Conservation (phyloP, 2,329 filamentous ascomycete genomes). For the Fusarium chuoi region DNA sequence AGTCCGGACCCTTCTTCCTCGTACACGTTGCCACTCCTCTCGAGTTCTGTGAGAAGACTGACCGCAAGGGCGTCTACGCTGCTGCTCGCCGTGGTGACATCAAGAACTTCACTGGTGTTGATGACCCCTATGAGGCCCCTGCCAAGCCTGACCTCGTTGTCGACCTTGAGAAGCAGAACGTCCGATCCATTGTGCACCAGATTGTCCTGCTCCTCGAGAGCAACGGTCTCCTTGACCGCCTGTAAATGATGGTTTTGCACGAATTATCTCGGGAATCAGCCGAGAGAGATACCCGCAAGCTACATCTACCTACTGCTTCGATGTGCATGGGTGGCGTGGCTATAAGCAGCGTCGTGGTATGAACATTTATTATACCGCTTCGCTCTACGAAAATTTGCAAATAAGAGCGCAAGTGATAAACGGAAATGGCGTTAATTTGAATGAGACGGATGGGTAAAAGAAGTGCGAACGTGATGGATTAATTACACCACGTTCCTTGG, state of each 20-base stretch:
- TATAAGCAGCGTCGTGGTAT: conserved; percentile 10
- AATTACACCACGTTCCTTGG: conserved; percentile 8
- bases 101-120: conserved; percentile 97
- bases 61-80: conserved; percentile 90
- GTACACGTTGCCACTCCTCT: conserved; percentile 94
- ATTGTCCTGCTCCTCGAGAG: conserved; percentile 94
- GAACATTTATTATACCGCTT: conserved; percentile 1
- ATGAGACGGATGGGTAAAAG: conserved; percentile 24
- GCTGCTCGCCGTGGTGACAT: conserved; percentile 89
- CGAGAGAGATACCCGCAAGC: conserved; percentile 36
- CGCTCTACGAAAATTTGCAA: conserved; percentile 31
- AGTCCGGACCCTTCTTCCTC: conserved; percentile 91
- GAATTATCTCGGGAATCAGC: conserved; percentile 14
- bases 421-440: conserved; percentile 38
- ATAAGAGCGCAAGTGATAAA: conserved; percentile 28
- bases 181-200: conserved; percentile 94
- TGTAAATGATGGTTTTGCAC: conserved; percentile 51
- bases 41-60: conserved; percentile 93
- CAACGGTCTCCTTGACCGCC: conserved; percentile 83
- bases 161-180: conserved; percentile 85
- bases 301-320: conserved; percentile 7
- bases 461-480: conserved; percentile 9
- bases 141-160: conserved; percentile 85
- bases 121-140: conserved; percentile 94
- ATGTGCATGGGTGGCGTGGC: conserved; percentile 11